Base-by-base conservation (phyloP, 31 red algal genomes). In the Odonthalia washingtoniensis region DNA sequence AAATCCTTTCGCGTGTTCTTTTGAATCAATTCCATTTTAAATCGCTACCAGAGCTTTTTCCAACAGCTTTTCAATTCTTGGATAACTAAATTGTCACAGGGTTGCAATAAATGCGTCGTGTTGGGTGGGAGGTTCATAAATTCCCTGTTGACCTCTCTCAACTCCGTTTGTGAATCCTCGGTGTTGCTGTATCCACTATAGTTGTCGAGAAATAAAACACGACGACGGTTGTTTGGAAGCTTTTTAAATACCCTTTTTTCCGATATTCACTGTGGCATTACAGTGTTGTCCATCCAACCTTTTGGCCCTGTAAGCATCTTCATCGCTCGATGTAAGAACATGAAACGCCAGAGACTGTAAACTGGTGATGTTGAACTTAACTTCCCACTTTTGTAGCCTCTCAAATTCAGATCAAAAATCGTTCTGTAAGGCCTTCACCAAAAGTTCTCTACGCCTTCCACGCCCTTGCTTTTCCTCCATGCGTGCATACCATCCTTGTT, bases 41-140 rank as follows among this genome's bases (percentile, higher is more conserved):
- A 41, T 5, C 40, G 27, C 31, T 89, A 64, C 87, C 75, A 82
- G 26, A 30, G 27, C 2, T 49, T 52, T 3, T 66, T 80, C 77
- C 65, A 89, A 24, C 37, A 60, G 12, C 3, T 61, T 1, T 89
- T 89, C 26, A 89, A 32, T 33, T 74, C 74, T 26, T 74, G 28
- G 70, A 89, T 89, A 39, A 89, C 76, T 74, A 89, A 89, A 57
- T 32, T 64, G 35, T 89, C 77, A 61, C n/a, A n/a, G n/a, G n/a
- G n/a, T n/a, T n/a, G n/a, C n/a, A n/a, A n/a, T n/a, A n/a, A n/a
- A n/a, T n/a, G 38, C 0, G 77, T 89, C 40, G 0, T 44, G 35
- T 89, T 89, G 6, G 16, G 33, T 4, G 75, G 86, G 44, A 79
- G 80, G 31, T 67, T 70, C 0, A 46, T 24, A 49, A 89, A 46